Evolutionary conservation across 2,329 filamentous ascomycete genomes (phyloP).

Genomic region (Trichoderma sp.): DNA sequence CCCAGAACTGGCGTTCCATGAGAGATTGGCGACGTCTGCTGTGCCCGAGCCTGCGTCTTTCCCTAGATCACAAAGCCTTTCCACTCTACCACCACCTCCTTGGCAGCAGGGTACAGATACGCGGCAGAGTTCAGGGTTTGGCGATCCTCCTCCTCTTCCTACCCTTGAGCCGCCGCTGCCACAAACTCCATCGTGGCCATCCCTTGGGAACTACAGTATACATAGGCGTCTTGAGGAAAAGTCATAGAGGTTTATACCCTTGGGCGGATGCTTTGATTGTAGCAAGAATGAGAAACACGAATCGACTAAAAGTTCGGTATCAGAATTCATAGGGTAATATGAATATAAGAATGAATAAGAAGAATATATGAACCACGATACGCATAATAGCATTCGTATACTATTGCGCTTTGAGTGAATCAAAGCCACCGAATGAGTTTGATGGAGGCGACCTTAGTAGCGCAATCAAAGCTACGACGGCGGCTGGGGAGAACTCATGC

Average conservation of each 20-base stretch:
- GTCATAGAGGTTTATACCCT: background rate
- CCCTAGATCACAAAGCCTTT: conserved; percentile 36
- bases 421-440: background rate
- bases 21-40: conserved; percentile 26
- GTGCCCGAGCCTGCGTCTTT: conserved; percentile 33
- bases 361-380: background rate
- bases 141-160: conserved; percentile 54
- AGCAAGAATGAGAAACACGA: background rate
- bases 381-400: background rate
- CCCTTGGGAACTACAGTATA: conserved; percentile 12
- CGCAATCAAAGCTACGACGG: background rate
- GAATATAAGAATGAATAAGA: background rate
- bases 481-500: background rate
- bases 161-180: conserved; percentile 48
- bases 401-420: background rate
- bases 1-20: background rate
- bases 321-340: background rate
- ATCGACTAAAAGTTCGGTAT: too few relatives aligned
- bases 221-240: conserved; percentile 25
- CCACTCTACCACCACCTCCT: conserved; percentile 47
- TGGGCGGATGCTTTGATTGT: background rate
- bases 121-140: conserved; percentile 48
- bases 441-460: background rate
- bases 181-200: conserved; percentile 31
- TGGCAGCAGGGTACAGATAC: conserved; percentile 36